Percentiles rank a stretch among this genome's conserved stretches.
These are phyloP conservation scores for Verticillium albo-atrum DNA, from an alignment of 2,329 filamentous ascomycete genomes.

Conservation along the genomic window DNA sequence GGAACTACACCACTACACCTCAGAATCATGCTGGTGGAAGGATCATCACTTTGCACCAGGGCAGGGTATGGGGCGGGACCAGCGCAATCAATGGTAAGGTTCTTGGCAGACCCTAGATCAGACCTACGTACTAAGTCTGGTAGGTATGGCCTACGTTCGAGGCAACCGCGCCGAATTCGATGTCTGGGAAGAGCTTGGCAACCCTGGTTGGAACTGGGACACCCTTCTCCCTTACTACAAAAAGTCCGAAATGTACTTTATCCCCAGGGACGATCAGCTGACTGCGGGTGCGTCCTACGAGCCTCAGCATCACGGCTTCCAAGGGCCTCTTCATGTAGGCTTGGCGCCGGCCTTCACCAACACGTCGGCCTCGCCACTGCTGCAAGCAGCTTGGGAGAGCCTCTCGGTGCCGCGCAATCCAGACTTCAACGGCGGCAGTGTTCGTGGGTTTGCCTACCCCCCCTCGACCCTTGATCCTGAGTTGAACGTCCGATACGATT, in stretches of 20 bases:
- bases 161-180: slow-evolving; percentile 35
- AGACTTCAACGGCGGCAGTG: slow-evolving; percentile 34
- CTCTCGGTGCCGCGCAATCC: slow-evolving; percentile 26
- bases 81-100: slow-evolving; percentile 33
- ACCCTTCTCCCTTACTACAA: slow-evolving; percentile 41
- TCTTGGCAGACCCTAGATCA: not conserved
- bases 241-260: slow-evolving; percentile 31
- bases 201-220: slow-evolving; percentile 40
- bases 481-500: slow-evolving; percentile 31
- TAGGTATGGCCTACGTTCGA: slow-evolving; percentile 38
- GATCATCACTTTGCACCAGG: slow-evolving; percentile 25
- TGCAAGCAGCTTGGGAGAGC: slow-evolving; percentile 24
- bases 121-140: not conserved
- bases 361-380: slow-evolving; percentile 20
- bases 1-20: slow-evolving; percentile 25
- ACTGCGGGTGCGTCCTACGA: slow-evolving; percentile 29
- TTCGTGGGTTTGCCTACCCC: slow-evolving; percentile 30
- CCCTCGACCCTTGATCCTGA: slow-evolving; percentile 34
- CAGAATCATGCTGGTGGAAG: slow-evolving; percentile 25
- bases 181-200: slow-evolving; percentile 37
- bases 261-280: slow-evolving; percentile 26
- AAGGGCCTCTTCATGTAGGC: slow-evolving; percentile 30
- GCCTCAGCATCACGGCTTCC: slow-evolving; percentile 25
- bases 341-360: slow-evolving; percentile 29
- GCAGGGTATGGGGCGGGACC: slow-evolving; percentile 33